Conservation (phyloP, 1,284 basidiomycete species). For the Ceratobasidium sp. region DNA sequence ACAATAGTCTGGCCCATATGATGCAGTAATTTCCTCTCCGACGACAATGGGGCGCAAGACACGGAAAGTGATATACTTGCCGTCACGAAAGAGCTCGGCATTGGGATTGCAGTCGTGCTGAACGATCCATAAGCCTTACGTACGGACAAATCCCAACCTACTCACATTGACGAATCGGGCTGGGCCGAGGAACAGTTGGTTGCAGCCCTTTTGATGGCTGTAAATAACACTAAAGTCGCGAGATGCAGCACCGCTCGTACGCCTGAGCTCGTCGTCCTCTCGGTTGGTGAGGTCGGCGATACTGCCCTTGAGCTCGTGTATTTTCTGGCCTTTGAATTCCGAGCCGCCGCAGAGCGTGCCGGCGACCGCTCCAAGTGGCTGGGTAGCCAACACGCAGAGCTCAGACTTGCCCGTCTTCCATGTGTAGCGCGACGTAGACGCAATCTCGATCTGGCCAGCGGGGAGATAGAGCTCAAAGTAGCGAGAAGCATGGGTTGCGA, state of each 20-base stretch:
- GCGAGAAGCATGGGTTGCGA: conserved; percentile 85
- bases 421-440: conserved; percentile 83
- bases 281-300: conserved; percentile 49
- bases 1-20: conserved; percentile 87
- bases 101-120: conserved; percentile 93
- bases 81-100: conserved; percentile 85
- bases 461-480: conserved; percentile 86
- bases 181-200: conserved; percentile 89
- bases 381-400: conserved; percentile 86
- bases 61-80: conserved; percentile 87
- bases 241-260: conserved; percentile 73
- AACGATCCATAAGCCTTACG: conserved; percentile 30
- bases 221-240: conserved; percentile 92
- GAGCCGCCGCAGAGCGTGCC: conserved; percentile 8
- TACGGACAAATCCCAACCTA: conserved; percentile 41
- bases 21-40: conserved; percentile 87
- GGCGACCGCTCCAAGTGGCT: conserved; percentile 61
- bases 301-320: conserved; percentile 72
- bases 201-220: conserved; percentile 88
- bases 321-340: conserved; percentile 62
- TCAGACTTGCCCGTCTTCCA: conserved; percentile 88
- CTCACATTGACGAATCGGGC: conserved; percentile 94
- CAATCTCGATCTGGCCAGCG: conserved; percentile 82
- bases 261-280: conserved; percentile 68
- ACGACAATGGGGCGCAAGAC: conserved; percentile 78